Evolutionary conservation across 169 alveolate genomes (phyloP), one percentile per base, ranked within the genome.

Genomic region (Plasmodium berghei): DNA sequence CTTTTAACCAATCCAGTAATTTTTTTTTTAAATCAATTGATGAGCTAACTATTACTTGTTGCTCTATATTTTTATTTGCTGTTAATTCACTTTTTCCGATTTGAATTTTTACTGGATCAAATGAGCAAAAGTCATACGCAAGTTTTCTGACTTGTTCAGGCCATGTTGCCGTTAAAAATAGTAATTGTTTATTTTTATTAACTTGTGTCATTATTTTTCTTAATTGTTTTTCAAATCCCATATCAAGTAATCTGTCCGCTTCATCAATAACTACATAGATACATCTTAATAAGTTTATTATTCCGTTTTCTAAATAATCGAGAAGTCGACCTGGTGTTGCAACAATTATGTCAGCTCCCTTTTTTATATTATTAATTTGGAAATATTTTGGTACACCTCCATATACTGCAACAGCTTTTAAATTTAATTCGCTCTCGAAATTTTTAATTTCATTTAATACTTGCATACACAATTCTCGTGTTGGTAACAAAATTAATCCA

Each of bases 311-410:
- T 64, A 98, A 94, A 67, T 94, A 96, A 80, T 98, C 99, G 45
- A 96, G 94, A 26, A 98, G 94, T 90, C 99, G 94, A 1, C 99
- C 99, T 0, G 99, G 99, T 1, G 99, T 98, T 14, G 99, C 99
- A 56, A 98, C 97, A 70, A 97, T 92, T 0, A 97, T 93, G 71
- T 98, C 99, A 28, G 96, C 97, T 1, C 99, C 99, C 58, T 96
- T 93, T 34, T 90, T 80, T 22, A 98, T 88, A 66, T 90, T 93
- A 61, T 71, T 52, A 34, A 88, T 88, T 73, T 96, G 96, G 52
- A 63, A 77, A 42, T 67, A 72, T 61, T 93, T 92, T 0, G 96
- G 94, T 40, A 92, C 97, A n/a, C 98, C 98, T 0, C 98, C 98
- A 80, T 95, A 96, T 9, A 95, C 92, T 5, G 96, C 87, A 49